Evolutionary conservation across 2,329 filamentous ascomycete species (phyloP).

Genomic region (Colletotrichum sp.): DNA sequence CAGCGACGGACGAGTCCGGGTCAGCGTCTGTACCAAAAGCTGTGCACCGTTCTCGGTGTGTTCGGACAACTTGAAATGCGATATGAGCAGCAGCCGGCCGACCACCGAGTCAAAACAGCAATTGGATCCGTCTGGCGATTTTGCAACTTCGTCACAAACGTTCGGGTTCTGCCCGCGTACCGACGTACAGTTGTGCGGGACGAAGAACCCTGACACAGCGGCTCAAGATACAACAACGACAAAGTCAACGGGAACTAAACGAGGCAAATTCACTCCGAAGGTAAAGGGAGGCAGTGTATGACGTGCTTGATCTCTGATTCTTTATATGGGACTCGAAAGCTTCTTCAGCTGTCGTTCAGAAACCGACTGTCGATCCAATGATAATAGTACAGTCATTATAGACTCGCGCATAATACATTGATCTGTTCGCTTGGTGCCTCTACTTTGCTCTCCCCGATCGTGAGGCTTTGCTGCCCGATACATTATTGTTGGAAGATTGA

Average conservation of each 20-base stretch:
- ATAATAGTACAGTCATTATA: background rate
- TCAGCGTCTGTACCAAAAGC: background rate
- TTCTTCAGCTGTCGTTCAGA: background rate
- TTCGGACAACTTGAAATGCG: background rate
- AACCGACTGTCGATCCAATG: background rate
- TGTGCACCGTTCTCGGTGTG: background rate
- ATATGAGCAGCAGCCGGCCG: background rate
- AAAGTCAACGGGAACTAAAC: background rate
- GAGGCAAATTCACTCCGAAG: background rate
- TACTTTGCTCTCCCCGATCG: background rate
- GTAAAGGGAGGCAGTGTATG: background rate
- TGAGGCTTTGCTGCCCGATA: background rate
- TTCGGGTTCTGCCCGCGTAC: background rate
- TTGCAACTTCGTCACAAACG: background rate
- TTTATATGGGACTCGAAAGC: background rate
- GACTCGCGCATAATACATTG: background rate
- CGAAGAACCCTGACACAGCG: background rate
- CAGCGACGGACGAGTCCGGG: background rate
- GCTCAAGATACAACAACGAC: background rate
- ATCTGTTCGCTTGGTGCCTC: background rate
- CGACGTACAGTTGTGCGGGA: background rate
- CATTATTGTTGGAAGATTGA: background rate
- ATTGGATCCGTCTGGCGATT: background rate
- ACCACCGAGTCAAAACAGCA: background rate
- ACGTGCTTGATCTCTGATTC: background rate